Evolutionary conservation across 805 yeast genomes (phyloP), one percentile per base, ranked within the genome.

Genomic region (Lipomyces chichibuensis): DNA sequence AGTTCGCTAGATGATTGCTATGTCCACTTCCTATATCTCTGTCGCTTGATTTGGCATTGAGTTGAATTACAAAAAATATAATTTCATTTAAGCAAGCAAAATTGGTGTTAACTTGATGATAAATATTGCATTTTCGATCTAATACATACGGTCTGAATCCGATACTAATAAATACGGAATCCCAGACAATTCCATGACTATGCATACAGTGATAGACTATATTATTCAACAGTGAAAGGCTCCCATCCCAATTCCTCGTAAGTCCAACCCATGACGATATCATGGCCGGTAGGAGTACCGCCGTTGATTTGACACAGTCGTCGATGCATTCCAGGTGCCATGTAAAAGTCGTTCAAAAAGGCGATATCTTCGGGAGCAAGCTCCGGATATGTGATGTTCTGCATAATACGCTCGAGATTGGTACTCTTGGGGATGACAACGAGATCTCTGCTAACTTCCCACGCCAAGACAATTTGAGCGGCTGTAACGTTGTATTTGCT

Each of bases 371-470:
- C 68, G 2, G 59, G 53, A 2, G 55, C 51, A 13, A 67, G 53
- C 32, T 64, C 63, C 23, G 69, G 69, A 35, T 60, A 7, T 1
- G 69, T 27, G 64, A 63, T 17, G 80, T 90, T 90, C 70, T 82
- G 83, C 59, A 79, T 69, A 71, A 90, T 80, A 79, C 95, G 85
- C 65, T 82, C 87, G 75, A 83, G 82, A 77, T 88, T 84, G 75
- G 88, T 86, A n/a, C 92, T 87, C 80, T 90, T 90, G 79, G 96
- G 96, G 80, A 90, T 89, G 65, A 90, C 86, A 52, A 90, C 88
- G 65, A 90, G 75, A 65, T 83, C 84, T 79, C 92, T 84, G 79
- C 89, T 93, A 37, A 92, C 87, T 59, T 92, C 90, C 96, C 96
- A 90, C 82, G 94, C 85, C 71, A 90, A 80, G 69, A 90, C 80